These are phyloP conservation scores for Aspergillus cavernicola DNA, from an alignment of 495 filamentous ascomycete species.

Conservation along the genomic window DNA sequence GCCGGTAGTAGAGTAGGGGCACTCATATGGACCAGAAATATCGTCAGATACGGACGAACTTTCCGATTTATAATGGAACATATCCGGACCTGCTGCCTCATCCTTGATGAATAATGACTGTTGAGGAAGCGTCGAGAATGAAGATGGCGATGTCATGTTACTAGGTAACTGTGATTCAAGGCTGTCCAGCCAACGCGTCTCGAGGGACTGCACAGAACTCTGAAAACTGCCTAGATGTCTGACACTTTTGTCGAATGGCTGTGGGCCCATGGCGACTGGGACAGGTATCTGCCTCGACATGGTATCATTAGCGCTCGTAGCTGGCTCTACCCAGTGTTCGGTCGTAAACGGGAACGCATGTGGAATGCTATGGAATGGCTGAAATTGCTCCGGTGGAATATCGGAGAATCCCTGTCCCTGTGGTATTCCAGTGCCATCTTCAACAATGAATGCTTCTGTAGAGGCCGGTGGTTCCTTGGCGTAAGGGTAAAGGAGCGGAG, in stretches of 20 bases:
- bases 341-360: slow-evolving; percentile 32
- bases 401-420: slow-evolving; percentile 35
- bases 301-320: slow-evolving; percentile 19
- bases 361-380: slow-evolving; percentile 35
- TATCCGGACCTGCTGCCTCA: slow-evolving; percentile 22
- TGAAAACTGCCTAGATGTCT: slow-evolving; percentile 24
- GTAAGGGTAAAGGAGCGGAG: slow-evolving; percentile 36
- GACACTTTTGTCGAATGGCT: slow-evolving; percentile 22
- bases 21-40: slow-evolving; percentile 32
- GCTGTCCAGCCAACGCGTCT: slow-evolving; percentile 37
- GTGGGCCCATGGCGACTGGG: slow-evolving; percentile 23
- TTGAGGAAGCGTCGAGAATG: slow-evolving; percentile 21
- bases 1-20: slow-evolving; percentile 35
- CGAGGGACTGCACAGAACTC: slow-evolving; percentile 31
- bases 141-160: slow-evolving; percentile 27
- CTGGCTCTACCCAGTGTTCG: slow-evolving; percentile 31
- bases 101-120: slow-evolving; percentile 19
- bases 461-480: slow-evolving; percentile 28
- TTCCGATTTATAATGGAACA: slow-evolving; percentile 40
- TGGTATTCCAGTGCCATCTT: slow-evolving; percentile 35
- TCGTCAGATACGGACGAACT: slow-evolving; percentile 41
- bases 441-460: slow-evolving; percentile 38
- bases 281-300: slow-evolving; percentile 21
- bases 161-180: slow-evolving; percentile 36
- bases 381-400: slow-evolving; percentile 28